Conservation (phyloP, 2,329 filamentous ascomycete species). For the Verticillium nonalfalfae region DNA sequence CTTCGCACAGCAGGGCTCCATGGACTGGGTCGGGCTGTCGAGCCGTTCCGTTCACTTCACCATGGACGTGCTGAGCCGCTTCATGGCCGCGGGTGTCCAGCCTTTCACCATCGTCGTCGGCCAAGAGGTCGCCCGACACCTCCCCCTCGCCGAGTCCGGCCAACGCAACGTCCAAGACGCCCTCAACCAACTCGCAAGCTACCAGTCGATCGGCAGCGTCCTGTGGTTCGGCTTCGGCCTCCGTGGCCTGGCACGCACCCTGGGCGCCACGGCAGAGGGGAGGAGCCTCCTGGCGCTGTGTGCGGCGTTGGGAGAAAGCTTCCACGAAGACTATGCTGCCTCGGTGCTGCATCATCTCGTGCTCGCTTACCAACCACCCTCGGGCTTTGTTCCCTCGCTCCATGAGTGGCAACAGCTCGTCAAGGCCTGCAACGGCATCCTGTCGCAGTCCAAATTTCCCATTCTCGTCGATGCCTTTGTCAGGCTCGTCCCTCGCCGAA, state of each 20-base stretch:
- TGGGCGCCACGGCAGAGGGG: not conserved
- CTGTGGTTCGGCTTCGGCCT: not conserved
- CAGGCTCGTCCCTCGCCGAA: not conserved
- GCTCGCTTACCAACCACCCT: not conserved
- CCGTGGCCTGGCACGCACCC: not conserved
- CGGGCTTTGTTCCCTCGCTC: not conserved
- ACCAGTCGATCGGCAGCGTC: not conserved
- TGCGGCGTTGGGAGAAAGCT: not conserved
- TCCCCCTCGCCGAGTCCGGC: not conserved
- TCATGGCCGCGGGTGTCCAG: not conserved
- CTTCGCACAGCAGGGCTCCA: not conserved
- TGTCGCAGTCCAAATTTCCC: not conserved
- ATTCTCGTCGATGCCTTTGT: not conserved
- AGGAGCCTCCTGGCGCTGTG: not conserved
- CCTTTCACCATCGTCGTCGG: not conserved
- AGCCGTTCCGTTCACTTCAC: not conserved
- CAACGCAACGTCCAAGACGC: not conserved
- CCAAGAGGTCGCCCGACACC: not conserved
- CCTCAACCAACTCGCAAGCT: not conserved
- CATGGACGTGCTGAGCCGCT: not conserved
- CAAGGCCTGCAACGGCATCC: not conserved
- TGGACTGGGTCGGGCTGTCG: not conserved
- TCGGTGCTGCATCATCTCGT: not conserved
- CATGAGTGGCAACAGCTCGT: not conserved
- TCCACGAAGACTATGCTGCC: not conserved